A percentile compares a stretch with the other conserved stretches of the same genome.
Evolutionary conservation across 768 basidiomycete genomes (phyloP).

Genomic region (Botryobasidium botryosum): DNA sequence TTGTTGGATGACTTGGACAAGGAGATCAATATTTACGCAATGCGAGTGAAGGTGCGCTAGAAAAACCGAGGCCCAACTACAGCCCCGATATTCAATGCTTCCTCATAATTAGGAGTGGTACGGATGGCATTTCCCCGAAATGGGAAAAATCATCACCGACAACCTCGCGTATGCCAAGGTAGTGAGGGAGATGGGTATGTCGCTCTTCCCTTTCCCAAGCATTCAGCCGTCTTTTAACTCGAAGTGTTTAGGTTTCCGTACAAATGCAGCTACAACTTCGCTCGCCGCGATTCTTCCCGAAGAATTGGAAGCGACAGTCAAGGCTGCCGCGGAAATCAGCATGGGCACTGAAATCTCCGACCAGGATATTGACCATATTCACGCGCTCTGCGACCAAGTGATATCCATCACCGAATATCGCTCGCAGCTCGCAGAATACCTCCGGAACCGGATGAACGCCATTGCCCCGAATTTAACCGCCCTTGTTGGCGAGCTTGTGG

Average conservation of each 20-base stretch:
- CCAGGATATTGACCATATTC: constrained; percentile 89
- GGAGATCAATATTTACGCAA: constrained; percentile 98
- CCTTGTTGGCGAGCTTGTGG: constrained; percentile 61
- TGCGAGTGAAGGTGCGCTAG: constrained; percentile 88
- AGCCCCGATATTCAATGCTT: background rate
- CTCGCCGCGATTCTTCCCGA: constrained; percentile 88
- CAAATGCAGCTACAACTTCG: constrained; percentile 73
- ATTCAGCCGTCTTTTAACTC: background rate
- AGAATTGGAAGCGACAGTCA: constrained; percentile 88
- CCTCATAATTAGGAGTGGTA: constrained; percentile 84
- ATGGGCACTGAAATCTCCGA: constrained; percentile 99
- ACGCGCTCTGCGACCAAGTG: constrained; percentile 94
- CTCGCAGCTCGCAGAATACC: constrained; percentile 86
- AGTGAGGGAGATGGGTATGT: constrained; percentile 73
- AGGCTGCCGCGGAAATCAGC: constrained; percentile 91
- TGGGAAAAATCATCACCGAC: constrained; percentile 96
- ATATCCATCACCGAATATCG: constrained; percentile 94
- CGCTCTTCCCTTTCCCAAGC: background rate
- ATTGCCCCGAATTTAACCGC: constrained; percentile 94
- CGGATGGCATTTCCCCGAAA: constrained; percentile 99
- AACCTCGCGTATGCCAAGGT: constrained; percentile 95
- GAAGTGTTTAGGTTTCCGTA: constrained; percentile 66
- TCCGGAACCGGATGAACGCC: constrained; percentile 94
- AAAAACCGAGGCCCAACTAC: background rate
- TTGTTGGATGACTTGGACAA: constrained; percentile 97